Conservation (phyloP, 331 rosid species). For the Pyrus hybrid region DNA sequence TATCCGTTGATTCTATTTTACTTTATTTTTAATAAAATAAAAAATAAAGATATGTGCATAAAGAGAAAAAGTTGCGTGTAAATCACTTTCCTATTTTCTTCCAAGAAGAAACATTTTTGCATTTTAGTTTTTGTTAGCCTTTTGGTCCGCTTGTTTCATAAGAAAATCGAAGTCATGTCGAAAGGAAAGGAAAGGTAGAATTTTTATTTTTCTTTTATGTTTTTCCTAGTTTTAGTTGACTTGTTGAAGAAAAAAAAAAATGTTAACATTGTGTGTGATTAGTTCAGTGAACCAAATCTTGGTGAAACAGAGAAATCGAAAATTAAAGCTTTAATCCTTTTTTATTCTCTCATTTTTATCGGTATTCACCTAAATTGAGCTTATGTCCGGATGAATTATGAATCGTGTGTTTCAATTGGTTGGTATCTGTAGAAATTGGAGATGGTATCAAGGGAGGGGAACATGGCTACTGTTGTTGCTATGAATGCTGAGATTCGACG, state of each 20-base stretch:
- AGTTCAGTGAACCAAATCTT: too few species aligned
- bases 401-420: background rate
- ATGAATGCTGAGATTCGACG: slow-evolving; percentile 34
- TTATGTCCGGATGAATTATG: background rate
- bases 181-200: background rate
- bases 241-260: too few species aligned
- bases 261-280: too few species aligned
- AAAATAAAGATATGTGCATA: too few species aligned
- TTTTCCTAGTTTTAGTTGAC: background rate
- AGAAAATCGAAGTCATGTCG: background rate
- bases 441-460: slow-evolving; percentile 21
- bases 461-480: slow-evolving; percentile 25
- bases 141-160: background rate
- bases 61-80: too few species aligned
- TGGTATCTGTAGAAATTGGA: slow-evolving; percentile 16
- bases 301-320: too few species aligned
- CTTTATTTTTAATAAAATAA: too few species aligned
- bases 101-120: too few species aligned
- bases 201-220: too few species aligned
- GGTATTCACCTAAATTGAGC: background rate
- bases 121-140: background rate
- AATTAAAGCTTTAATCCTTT: background rate
- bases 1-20: too few species aligned
- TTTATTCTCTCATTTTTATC: background rate
- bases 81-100: too few species aligned